Evolutionary conservation across 1,284 basidiomycete species (phyloP), one percentile per base, ranked within the genome.

Genomic region (Leccinum pallidistipes): DNA sequence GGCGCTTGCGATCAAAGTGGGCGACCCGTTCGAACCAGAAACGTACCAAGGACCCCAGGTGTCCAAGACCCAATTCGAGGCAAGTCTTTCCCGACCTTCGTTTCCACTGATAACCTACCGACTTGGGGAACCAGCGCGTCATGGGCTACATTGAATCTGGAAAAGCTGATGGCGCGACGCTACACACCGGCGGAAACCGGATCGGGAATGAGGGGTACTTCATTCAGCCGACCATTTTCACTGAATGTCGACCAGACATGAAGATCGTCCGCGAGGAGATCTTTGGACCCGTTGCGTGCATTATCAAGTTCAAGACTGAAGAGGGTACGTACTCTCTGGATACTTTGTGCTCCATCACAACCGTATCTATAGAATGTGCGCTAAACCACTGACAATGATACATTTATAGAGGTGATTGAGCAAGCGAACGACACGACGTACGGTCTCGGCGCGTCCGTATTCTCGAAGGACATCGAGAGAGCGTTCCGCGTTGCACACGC

Each of bases 31-130:
- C 80, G 77, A 74, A 34, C 68, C 69, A 18, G 81, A 82, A 60
- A 83, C 84, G 50, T 86, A 86, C 79, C 88, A 90, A 75, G 90
- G 90, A 58, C 90, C 91, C 5, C 88, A 90, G 76, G 86, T 92
- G 56, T 87, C 83, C 29, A 72, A 85, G 65, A 71, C 77, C 32
- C 82, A 84, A 64, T 84, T 75, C 64, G 76, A 83, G 2, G 53
- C 24, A 11, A 18, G 34, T 55, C 12, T 36, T n/a, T 21, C 21
- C 18, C 8, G 5, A 5, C 11, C 52, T 34, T 36, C 18, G 32
- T 16, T 32, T 2, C 65, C 62, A 14, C 16, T 61, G 5, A 36
- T 18, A 11, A 47, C 5, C 21, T 8, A 18, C 2, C n/a, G 4
- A 27, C 16, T 24, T 11, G 16, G 4, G 43, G 43, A 27, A 36